Base-by-base conservation (phyloP, 2,329 filamentous ascomycete genomes). In the Colletotrichum plurivorum region DNA sequence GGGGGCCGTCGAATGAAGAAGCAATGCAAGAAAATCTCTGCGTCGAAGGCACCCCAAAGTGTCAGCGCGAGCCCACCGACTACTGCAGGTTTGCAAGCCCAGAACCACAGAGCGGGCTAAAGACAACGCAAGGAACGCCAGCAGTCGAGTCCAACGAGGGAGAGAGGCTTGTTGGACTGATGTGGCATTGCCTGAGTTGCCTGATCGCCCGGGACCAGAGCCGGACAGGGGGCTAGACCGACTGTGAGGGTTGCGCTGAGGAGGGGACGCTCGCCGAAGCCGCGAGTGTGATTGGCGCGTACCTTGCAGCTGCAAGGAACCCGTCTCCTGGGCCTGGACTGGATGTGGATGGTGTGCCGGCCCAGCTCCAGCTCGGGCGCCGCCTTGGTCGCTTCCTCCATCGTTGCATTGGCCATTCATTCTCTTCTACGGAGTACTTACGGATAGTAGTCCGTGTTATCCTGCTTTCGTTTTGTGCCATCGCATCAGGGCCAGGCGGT, bases 121-220 rank as follows among this genome's bases (percentile, higher is more conserved):
- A 22, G 13, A 49, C 46, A 48, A 16, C 39, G n/a, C 48, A 51
- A 51, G 9, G 31, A 12, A 43, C 31, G 41, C 13, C 59, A 45
- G 51, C 41, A 48, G 18, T 25, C 52, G 20, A 51, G 58, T 43
- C 31, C 49, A 12, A n/a, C 36, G 53, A 16, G 20, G 15, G 43
- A 20, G 41, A 58, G 57, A 58, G 57, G 43, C 7, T 49, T 49
- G 6, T 49, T 18, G 31, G 31, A 27, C 27, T 60, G 67, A 67
- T 66, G 67, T 69, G 62, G 62, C 51, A 67, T 56, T 67, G 67
- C 62, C 54, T 55, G 61, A 54, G 55, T 65, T 54, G 53, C 48
- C 63, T 72, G 64, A 72, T 72, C 71, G 59, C 63, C 71, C 69
- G 65, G 69, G 71, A 70, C 64, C 59, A 70, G 58, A 71, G 65